Evolutionary conservation across 169 alveolate species (phyloP).

Genomic region (Plasmodium adleri): DNA sequence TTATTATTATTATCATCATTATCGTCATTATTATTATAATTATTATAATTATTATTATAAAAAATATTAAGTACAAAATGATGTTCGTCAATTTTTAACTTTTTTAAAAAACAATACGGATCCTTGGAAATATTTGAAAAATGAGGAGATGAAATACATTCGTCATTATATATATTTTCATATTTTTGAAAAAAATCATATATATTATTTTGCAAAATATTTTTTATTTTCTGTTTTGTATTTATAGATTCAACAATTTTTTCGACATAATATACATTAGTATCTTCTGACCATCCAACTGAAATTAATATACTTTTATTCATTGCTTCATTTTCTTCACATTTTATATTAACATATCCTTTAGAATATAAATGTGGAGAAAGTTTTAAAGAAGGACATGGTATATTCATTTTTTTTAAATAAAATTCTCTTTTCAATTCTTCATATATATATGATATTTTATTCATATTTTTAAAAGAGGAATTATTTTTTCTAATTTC

Average conservation of each 20-base stretch:
- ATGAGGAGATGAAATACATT: not conserved
- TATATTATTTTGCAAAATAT: slow-evolving; percentile 30
- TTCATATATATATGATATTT: slow-evolving; percentile 33
- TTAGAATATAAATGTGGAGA: slow-evolving; percentile 54
- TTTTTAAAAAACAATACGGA: slow-evolving; percentile 48
- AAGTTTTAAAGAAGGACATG: slow-evolving; percentile 31
- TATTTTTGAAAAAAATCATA: slow-evolving; percentile 11
- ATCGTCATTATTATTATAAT: not conserved
- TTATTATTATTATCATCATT: too few relatives aligned
- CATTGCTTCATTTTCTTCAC: slow-evolving; percentile 43
- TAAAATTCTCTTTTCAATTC: slow-evolving; percentile 47
- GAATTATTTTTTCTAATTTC: slow-evolving; percentile 44
- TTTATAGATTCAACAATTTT: slow-evolving; percentile 64
- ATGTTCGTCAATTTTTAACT: slow-evolving; percentile 60
- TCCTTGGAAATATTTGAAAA: slow-evolving; percentile 8
- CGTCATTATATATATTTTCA: not conserved
- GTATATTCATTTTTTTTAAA: slow-evolving; percentile 29
- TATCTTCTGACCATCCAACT: slow-evolving; percentile 72
- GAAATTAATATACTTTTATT: slow-evolving; percentile 57
- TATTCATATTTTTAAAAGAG: slow-evolving; percentile 51
- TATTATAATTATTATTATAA: not conserved
- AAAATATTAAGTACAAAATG: slow-evolving; percentile 40
- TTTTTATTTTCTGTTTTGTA: slow-evolving; percentile 49
- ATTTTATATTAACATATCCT: slow-evolving; percentile 65
- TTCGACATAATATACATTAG: slow-evolving; percentile 61